Evolutionary conservation across 371 early-diverging fungal species (phyloP).

Genomic region (Mortierella sp.): DNA sequence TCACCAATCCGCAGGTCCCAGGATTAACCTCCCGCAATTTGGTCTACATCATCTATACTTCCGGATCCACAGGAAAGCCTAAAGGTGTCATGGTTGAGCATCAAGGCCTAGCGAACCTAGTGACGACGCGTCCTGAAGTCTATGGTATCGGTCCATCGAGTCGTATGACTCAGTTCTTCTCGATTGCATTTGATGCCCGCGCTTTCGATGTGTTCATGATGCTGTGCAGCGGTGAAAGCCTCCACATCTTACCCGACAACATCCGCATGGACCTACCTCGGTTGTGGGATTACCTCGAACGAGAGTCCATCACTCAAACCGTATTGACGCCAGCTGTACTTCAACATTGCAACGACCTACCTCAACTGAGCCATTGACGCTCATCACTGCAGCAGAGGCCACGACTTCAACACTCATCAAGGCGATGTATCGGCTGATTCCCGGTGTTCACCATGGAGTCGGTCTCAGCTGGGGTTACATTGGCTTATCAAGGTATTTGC

Average conservation of each 20-base stretch:
- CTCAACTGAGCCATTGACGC: neutral
- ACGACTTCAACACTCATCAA: neutral
- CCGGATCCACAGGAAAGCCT: slow-evolving; percentile 62
- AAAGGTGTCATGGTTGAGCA: slow-evolving; percentile 60
- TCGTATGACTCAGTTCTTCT: slow-evolving; percentile 1
- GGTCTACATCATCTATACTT: slow-evolving; percentile 57
- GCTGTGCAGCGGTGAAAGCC: neutral
- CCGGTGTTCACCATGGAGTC: slow-evolving; percentile 9
- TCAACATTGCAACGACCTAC: slow-evolving; percentile 9
- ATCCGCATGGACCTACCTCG: neutral
- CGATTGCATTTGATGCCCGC: slow-evolving; percentile 13
- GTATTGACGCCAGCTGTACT: neutral
- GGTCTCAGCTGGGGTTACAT: slow-evolving; percentile 10
- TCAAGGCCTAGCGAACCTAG: slow-evolving; percentile 23
- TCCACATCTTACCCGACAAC: neutral
- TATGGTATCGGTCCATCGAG: slow-evolving; percentile 3
- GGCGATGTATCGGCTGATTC: neutral
- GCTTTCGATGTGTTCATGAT: neutral
- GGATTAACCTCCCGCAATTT: neutral
- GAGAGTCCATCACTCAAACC: neutral
- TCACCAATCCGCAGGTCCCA: neutral
- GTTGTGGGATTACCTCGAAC: slow-evolving; percentile 1
- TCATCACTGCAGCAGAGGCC: slow-evolving; percentile 6
- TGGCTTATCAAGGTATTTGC: slow-evolving; percentile 2
- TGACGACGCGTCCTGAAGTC: neutral